Evolutionary conservation across 2,329 filamentous ascomycete genomes (phyloP), one percentile per base, ranked within the genome.

Genomic region (Macrophomina phaseolina): DNA sequence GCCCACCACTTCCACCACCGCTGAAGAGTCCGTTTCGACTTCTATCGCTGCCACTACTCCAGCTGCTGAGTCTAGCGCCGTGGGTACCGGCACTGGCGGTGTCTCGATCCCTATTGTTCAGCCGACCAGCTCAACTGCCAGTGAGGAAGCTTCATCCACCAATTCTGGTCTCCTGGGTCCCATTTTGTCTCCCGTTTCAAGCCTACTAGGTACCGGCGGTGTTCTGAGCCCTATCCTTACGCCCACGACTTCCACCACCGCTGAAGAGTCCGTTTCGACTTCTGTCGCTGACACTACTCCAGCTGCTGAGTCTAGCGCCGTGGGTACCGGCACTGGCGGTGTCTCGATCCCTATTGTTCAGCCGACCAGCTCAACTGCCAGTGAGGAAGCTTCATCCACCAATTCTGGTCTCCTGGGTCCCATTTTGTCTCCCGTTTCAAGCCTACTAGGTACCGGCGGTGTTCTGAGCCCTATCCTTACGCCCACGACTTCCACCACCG

Each of bases 41-140:
- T 52, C 49, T n/a, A 30, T 18, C 6, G 49, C 52, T 38, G 34
- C 34, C 3, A 48, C 23, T 6, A 45, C 42, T 9, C 46, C 56
- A 7, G 30, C 12, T 34, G 62, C 14, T 16, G 23, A 36, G 32
- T 62, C 58, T 11, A 62, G 48, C 48, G 61, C 48, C 14, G 64
- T 53, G 4, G 64, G 53, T 18, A 63, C 65, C 9, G 65, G 65
- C 8, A 67, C 65, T 48, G 65, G 56, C 30, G 61, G 66, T 14
- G 51, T 65, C n/a, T 65, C 66, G 11, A 56, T 63, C 9, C 60
- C 65, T 4, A 40, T 67, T 32, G 51, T 67, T 12, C 60, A 58
- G 52, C 66, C 66, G 12, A 67, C 66, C 5, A 52, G 32, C 9
- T 48, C 60, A 5, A 38, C 46, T 6, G 7, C 40, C 12, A 49